Base-by-base conservation (phyloP, 2,329 filamentous ascomycete genomes). In the Beauveria brongniartii region DNA sequence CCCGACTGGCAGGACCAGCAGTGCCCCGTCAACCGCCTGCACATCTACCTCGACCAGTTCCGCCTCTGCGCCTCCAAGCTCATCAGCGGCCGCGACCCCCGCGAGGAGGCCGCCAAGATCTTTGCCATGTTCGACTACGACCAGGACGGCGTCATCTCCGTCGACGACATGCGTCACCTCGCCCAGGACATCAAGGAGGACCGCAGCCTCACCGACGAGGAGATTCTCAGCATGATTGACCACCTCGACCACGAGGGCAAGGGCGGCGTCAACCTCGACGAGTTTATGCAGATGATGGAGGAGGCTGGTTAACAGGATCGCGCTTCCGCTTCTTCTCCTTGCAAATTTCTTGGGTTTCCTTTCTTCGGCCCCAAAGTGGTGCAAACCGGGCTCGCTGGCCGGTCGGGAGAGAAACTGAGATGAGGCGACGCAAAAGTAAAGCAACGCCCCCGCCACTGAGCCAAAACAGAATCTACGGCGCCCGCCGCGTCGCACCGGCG, bases 191-290 rank as follows among this genome's bases (percentile, higher is more conserved):
- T 99, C 65, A 94, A 94, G 8, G 93, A 97, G 74, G 75, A 77
- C 61, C 73, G 75, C 48, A 91, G 90, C 14, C 80, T 99, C 67
- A 91, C 94, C 67, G 93, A 99, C 70, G 90, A 95, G 69, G 94
- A 99, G 73, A 80, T 99, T 64, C 82, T 85, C 67, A 92, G 92
- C 65, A 99, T 99, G 94, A 94, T 99, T 77, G 92, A 97, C 70
- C 93, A 97, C 75, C 95, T 97, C 77, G 94, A 99, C 77, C 82
- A 97, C 65, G 90, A 96, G 70, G 93, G 91, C 1, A 95, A 96
- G 67, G 92, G 92, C 12, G 92, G 83, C 60, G 86, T 89, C 8
- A 85, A 83, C 65, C 78, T 84, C 66, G 86, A 89, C 62, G 86
- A 89, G 72, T 89, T 89, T 70, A 82, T 86, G 57, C 82, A 84